Conservation (phyloP, 163 green algal genomes). For the Volvox carteri region DNA sequence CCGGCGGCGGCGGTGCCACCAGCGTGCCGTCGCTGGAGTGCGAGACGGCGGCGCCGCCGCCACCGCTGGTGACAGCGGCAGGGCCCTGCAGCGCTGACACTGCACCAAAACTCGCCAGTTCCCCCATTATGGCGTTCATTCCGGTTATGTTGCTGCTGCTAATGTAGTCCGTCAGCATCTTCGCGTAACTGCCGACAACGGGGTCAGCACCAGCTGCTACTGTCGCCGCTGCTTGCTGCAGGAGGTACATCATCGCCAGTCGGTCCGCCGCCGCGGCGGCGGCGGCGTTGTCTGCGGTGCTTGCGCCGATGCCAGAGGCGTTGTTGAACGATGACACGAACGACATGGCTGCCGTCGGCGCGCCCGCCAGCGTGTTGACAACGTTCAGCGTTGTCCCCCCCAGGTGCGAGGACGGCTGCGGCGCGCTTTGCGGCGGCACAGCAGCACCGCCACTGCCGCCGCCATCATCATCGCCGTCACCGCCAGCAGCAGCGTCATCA, state of each 20-base stretch:
- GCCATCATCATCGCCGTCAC: not conserved
- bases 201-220: slow-evolving; percentile 12
- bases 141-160: not conserved
- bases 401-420: not conserved
- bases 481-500: not conserved
- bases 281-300: slow-evolving; percentile 26
- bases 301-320: not conserved
- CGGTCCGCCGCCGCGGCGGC: slow-evolving; percentile 35
- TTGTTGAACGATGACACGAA: slow-evolving; percentile 44
- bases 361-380: slow-evolving; percentile 20
- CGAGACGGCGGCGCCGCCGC: not conserved
- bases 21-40: not conserved
- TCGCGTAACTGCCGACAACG: slow-evolving; percentile 4
- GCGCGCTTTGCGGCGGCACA: not conserved
- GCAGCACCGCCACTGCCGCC: not conserved
- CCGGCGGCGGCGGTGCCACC: slow-evolving; percentile 13
- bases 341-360: slow-evolving; percentile 9
- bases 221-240: slow-evolving; percentile 30
- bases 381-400: not conserved
- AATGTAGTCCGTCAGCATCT: slow-evolving; percentile 5
- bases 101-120: not conserved
- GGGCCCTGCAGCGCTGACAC: not conserved
- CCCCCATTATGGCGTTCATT: not conserved
- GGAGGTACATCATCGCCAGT: slow-evolving; percentile 44
- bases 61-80: too few relatives aligned